Evolutionary conservation across 495 filamentous ascomycete genomes (phyloP), one percentile per base, ranked within the genome.

Genomic region (Patellaria atrata): DNA sequence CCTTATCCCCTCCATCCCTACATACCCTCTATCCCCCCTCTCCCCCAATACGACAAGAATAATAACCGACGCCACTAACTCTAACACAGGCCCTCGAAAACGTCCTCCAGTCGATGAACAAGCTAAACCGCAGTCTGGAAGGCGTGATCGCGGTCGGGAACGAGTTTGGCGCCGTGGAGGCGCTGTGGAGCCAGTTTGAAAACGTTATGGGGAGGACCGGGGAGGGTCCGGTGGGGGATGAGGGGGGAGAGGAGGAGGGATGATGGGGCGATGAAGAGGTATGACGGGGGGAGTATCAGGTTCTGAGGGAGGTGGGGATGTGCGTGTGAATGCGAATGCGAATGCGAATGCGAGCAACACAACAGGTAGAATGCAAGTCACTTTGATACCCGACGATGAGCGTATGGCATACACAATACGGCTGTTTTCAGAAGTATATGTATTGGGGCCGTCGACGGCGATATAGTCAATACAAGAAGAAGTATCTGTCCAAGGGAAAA

Each of bases 111-210:
- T 93, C 93, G 49, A 82, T 96, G 57, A 97, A 97, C 57, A 81
- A 85, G 43, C 61, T 97, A 33, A 97, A 94, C 56, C 79, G 89
- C 19, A 82, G 76, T 22, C 58, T 97, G 21, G 89, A 97, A 53
- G 82, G 84, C 33, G 77, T 94, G n/a, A 84, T 91, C 40, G 73
- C 80, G 22, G 82, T 97, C 18, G 89, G 89, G 5, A 94, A 93
- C 53, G 89, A 97, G 50, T 96, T 97, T 54, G 72, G 79, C n/a
- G 82, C 80, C 6, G 89, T 97, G 12, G 89, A 97, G 58, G 83
- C 82, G 17, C 68, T 97, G 22, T 97, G 89, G 89, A 85, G 79
- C 22, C 82, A 91, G 40, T 97, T 97, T 51, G 89, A 97, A 64
- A 78, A 77, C 37, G 86, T 94, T 43, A 96, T 94, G 87, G 82